These are phyloP conservation scores for Fraxinus dipetala DNA, from an alignment of 305 asterid species.

Conservation along the genomic window DNA sequence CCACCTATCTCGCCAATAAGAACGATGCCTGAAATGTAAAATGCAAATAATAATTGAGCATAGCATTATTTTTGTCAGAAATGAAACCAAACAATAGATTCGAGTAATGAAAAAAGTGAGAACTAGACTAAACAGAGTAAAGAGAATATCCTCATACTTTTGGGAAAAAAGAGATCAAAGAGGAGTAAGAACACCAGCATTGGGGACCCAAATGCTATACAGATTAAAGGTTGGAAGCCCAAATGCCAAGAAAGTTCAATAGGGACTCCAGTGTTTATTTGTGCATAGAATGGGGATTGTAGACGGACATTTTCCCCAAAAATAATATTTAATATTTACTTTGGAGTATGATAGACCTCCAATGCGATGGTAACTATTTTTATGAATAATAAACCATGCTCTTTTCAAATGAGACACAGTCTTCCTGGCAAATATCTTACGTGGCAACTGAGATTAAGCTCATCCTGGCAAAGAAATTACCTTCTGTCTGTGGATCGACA, in stretches of 20 bases:
- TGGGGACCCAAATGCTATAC: neutral
- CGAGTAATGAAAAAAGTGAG: neutral
- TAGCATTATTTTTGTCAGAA: slow-evolving; percentile 6
- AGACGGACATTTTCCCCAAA: neutral
- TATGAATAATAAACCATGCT: neutral
- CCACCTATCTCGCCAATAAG: slow-evolving; percentile 98
- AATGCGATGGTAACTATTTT: neutral
- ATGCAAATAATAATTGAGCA: slow-evolving; percentile 12
- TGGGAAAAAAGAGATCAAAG: neutral
- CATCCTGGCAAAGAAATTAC: slow-evolving; percentile 35
- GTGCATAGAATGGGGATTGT: neutral
- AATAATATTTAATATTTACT: neutral
- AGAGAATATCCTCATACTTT: neutral
- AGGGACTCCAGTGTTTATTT: neutral
- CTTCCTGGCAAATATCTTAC: neutral
- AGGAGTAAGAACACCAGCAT: neutral
- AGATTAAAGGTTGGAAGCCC: neutral
- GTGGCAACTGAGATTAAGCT: neutral
- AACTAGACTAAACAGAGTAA: neutral
- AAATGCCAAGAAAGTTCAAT: neutral
- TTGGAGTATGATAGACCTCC: neutral
- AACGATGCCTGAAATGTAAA: slow-evolving; percentile 60
- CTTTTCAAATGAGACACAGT: neutral
- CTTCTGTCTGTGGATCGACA: slow-evolving; percentile 94
- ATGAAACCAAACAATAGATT: neutral